Evolutionary conservation across 129 eudicot species (phyloP).

Genomic region (Artemisia tridentata): DNA sequence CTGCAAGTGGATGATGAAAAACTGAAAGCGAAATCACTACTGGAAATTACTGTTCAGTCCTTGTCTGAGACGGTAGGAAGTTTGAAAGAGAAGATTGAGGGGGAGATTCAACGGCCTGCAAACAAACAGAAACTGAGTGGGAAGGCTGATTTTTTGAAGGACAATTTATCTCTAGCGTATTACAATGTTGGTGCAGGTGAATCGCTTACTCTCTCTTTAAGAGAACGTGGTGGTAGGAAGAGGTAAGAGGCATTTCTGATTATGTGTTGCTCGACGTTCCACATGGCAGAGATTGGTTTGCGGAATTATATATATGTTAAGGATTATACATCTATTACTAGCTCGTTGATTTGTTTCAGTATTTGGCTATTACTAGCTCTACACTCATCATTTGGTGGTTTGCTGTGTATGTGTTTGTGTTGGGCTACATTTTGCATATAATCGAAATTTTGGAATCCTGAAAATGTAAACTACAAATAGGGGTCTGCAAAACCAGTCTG

Average conservation of each 20-base stretch:
- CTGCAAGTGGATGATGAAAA: constrained; percentile 84
- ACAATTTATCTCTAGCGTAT: constrained; percentile 75
- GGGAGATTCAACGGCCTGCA: constrained; percentile 78
- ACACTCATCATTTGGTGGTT: no score
- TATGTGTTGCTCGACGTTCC: neutral
- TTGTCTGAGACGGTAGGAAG: constrained; percentile 61
- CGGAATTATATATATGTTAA: neutral
- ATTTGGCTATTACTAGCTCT: neutral
- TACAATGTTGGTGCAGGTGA: constrained; percentile 70
- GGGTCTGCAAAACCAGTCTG: no score
- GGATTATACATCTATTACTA: constrained; percentile 3
- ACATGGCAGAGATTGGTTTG: neutral
- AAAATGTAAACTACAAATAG: no score
- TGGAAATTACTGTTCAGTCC: constrained; percentile 65
- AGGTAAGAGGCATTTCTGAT: constrained; percentile 35
- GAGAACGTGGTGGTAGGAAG: constrained; percentile 91
- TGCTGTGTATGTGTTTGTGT: no score
- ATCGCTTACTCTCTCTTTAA: constrained; percentile 56
- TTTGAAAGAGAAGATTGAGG: constrained; percentile 79
- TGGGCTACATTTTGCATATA: no score
- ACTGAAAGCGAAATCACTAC: constrained; percentile 61
- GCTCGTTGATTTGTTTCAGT: neutral
- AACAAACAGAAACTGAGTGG: constrained; percentile 87
- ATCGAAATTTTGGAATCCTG: no score
- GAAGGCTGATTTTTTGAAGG: constrained; percentile 82